Base-by-base conservation (phyloP, 371 early-diverging fungal species). In the Mucor irregularis region DNA sequence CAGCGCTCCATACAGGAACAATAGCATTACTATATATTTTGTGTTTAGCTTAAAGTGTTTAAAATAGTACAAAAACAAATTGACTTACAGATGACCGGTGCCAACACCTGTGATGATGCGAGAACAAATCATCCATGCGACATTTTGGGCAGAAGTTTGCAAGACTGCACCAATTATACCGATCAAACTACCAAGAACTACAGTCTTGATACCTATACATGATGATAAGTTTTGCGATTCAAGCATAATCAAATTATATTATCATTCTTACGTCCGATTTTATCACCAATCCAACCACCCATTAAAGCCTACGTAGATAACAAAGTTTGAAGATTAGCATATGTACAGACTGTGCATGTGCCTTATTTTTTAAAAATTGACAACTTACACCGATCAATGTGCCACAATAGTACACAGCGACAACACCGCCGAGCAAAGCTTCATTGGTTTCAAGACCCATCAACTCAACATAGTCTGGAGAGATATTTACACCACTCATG, bases 101-200 rank as follows among this genome's bases (percentile, higher is more conserved):
- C 76, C 76, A 47, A 76, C 44, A 28, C 76, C 76, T 9, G 76
- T 73, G 34, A 76, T 71, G 24, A 73, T 66, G 53, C 76, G 73
- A 46, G 71, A 65, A 37, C 69, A 70, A 16, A 73, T 66, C 69
- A 76, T 70, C 76, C 73, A 73, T 19, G 73, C 64, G 6, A 76
- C 54, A 47, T 73, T 73, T 44, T 64, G 62, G 14, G 73, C 68
- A 22, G 64, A 60, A 1, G 71, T 63, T 46, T 76, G 77, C n/a
- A 76, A 56, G 38, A 53, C 44, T 42, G 74, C 77, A 37, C 77
- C 77, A 40, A 76, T 26, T 1, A 71, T 48, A 24, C 61, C 71
- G 39, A 76, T 64, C 7, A 42, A 38, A 29, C 65, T 66, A 22
- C 77, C 74, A 3, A 76, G 51, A 9, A 73, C 46, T 2, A 76